phyloP scores from a whole-genome alignment of 768 basidiomycete species.

The Leccinum barrowsii region DNA sequence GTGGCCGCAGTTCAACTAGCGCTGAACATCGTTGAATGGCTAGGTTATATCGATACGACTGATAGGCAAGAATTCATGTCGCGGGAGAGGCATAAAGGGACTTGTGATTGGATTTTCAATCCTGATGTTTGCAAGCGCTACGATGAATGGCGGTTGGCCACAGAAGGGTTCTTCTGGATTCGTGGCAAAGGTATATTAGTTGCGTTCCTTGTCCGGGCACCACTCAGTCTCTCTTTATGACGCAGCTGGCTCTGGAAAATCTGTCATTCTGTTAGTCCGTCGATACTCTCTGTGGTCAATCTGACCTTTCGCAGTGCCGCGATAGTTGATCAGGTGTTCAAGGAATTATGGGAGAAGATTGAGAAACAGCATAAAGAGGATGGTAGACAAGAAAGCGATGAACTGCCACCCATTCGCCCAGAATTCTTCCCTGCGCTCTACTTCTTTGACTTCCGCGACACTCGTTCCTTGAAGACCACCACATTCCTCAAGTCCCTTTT shows the following conservation, averaged over 20 bases:
- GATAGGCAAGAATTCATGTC: constrained; percentile 26
- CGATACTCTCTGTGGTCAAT: neutral
- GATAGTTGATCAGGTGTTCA: constrained; percentile 22
- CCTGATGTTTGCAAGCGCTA: constrained; percentile 16
- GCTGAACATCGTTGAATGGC: constrained; percentile 20
- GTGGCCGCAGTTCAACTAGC: constrained; percentile 21
- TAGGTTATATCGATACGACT: constrained; percentile 22
- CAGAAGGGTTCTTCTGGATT: constrained; percentile 26
- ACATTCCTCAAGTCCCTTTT: constrained; percentile 25
- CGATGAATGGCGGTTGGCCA: constrained; percentile 17
- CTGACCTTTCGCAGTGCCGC: constrained; percentile 19
- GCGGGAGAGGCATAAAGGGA: constrained; percentile 21
- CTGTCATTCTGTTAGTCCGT: constrained; percentile 21
- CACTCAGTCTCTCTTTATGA: constrained; percentile 2
- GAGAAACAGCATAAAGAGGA: constrained; percentile 18
- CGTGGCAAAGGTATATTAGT: constrained; percentile 17
- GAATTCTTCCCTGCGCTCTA: constrained; percentile 26
- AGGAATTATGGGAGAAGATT: constrained; percentile 22
- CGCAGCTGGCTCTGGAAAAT: constrained; percentile 21
- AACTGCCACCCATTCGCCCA: constrained; percentile 17
- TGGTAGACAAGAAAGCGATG: constrained; percentile 15
- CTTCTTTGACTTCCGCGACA: constrained; percentile 29
- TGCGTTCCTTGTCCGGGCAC: neutral
- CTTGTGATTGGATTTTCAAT: constrained; percentile 25
- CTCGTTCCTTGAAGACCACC: constrained; percentile 13